Conservation (phyloP, 257 asterid genomes). For the Plantago elongata region DNA sequence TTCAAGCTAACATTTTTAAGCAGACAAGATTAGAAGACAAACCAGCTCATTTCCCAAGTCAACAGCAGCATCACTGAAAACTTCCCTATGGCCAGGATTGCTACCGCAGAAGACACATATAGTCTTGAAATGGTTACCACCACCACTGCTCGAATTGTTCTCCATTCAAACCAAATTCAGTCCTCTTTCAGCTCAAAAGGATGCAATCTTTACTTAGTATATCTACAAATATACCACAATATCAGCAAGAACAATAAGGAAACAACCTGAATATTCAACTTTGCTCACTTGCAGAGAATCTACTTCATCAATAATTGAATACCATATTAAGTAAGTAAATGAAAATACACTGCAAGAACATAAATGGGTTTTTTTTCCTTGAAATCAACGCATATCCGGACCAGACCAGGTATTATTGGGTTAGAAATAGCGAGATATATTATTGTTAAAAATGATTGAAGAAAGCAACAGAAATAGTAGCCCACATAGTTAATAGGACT, state of each 20-base stretch:
- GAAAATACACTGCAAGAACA: no score
- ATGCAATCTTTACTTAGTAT: background rate
- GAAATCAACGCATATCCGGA: no score
- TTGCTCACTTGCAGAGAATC: no score
- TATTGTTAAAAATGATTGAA: no score
- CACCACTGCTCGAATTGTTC: slow-evolving; percentile 32
- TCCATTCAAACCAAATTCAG: slow-evolving; percentile 37
- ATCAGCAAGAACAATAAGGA: slow-evolving; percentile 1
- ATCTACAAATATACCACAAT: background rate
- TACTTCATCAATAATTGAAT: no score
- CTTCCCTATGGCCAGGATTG: slow-evolving; percentile 79
- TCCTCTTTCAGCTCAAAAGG: slow-evolving; percentile 6
- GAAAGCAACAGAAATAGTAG: no score
- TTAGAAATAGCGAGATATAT: no score
- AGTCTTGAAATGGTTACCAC: slow-evolving; percentile 65
- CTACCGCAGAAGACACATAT: slow-evolving; percentile 98
- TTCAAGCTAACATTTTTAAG: slow-evolving; percentile 5
- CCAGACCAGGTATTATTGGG: no score
- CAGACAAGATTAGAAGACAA: slow-evolving; percentile 21
- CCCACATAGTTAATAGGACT: no score
- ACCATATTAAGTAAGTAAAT: no score
- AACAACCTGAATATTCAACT: background rate
- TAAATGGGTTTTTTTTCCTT: no score
- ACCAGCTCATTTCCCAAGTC: slow-evolving; percentile 96
- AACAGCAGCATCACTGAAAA: slow-evolving; percentile 97